These are phyloP conservation scores for Microcos paniculata DNA, from an alignment of 345 rosid genomes.

Conservation along the genomic window DNA sequence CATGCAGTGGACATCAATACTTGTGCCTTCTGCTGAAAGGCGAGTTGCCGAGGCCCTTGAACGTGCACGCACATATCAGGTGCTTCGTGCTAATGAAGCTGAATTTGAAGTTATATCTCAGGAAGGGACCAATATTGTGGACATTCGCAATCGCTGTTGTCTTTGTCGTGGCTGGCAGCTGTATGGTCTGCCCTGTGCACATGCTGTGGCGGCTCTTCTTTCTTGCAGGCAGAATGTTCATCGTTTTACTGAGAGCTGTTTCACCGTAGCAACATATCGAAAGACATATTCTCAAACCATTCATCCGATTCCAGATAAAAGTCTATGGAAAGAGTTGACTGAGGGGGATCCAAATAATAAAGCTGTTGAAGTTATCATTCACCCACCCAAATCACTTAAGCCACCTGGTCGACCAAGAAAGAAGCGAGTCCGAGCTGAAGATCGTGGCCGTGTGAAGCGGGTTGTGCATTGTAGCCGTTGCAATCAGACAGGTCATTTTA, in stretches of 20 bases:
- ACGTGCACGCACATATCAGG: constrained; percentile 81
- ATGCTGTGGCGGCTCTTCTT: constrained; percentile 93
- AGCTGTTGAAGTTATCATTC: constrained; percentile 46
- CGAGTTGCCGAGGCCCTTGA: constrained; percentile 88
- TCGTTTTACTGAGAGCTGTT: constrained; percentile 90
- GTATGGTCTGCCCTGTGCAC: constrained; percentile 93
- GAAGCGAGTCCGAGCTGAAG: constrained; percentile 92
- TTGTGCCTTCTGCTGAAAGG: constrained; percentile 91
- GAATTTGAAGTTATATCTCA: constrained; percentile 94
- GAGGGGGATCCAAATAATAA: constrained; percentile 62
- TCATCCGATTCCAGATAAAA: constrained; percentile 94
- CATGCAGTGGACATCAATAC: constrained; percentile 93
- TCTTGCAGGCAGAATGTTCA: constrained; percentile 99
- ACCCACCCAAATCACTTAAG: constrained; percentile 87
- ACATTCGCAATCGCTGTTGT: constrained; percentile 88
- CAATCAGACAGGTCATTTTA: constrained; percentile 96
- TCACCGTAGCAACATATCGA: constrained; percentile 89
- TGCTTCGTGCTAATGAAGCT: constrained; percentile 90
- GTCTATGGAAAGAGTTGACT: constrained; percentile 79
- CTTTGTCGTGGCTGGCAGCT: constrained; percentile 98
- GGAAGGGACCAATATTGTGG: constrained; percentile 88
- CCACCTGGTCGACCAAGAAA: constrained; percentile 96
- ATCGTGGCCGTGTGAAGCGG: constrained; percentile 82
- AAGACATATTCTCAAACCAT: constrained; percentile 94
- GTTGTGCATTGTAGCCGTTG: constrained; percentile 98